Evolutionary conservation across 306 rosid species (phyloP).

Genomic region (Cucumis hystrix): DNA sequence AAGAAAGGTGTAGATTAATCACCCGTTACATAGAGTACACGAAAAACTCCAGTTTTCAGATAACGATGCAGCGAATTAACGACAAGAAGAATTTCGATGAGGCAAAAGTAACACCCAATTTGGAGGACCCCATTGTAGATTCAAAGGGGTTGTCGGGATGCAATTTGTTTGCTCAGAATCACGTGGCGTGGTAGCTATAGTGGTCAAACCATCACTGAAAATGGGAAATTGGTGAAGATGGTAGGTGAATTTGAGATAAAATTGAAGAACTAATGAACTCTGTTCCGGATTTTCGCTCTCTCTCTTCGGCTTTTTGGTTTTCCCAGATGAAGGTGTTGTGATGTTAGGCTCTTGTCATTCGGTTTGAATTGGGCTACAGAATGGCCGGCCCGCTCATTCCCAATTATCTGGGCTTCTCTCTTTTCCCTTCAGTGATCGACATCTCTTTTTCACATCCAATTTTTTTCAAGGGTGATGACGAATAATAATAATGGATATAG

Average conservation of each 20-base stretch:
- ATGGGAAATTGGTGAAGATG: not conserved
- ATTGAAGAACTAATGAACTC: not conserved
- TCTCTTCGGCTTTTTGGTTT: not conserved
- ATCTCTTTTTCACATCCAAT: too few relatives aligned
- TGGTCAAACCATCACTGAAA: constrained; percentile 1
- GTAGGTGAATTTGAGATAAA: not conserved
- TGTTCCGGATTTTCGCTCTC: not conserved
- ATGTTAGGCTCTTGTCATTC: not conserved
- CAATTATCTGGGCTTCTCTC: not conserved
- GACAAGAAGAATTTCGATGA: not conserved
- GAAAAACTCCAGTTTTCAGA: not conserved
- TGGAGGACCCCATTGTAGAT: not conserved
- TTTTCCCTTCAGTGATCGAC: not conserved
- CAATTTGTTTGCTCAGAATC: not conserved
- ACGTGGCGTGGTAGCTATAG: not conserved
- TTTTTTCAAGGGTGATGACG: too few relatives aligned
- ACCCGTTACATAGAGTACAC: not conserved
- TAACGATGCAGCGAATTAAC: not conserved
- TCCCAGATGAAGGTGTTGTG: not conserved
- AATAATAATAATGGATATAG: too few relatives aligned
- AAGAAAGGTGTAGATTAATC: not conserved
- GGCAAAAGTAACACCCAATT: not conserved
- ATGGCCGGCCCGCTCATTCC: not conserved
- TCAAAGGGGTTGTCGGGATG: not conserved
- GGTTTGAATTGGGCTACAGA: not conserved